These are phyloP conservation scores for Sicyos baderoa DNA, from an alignment of 306 rosid genomes.

Conservation along the genomic window DNA sequence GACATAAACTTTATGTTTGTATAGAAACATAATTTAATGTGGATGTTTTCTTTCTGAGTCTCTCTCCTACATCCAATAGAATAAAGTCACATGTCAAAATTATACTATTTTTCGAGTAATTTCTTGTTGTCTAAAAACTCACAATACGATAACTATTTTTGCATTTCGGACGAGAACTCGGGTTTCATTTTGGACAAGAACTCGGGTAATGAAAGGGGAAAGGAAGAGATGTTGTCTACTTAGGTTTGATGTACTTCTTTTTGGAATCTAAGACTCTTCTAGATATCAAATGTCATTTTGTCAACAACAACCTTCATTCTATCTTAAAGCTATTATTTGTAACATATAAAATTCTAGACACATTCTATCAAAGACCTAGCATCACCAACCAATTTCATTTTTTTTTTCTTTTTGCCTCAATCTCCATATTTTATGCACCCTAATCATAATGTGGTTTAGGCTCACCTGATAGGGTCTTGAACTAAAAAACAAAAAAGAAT, in stretches of 20 bases:
- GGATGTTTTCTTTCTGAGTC: background rate
- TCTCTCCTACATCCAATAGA: background rate
- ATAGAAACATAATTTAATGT: too few relatives aligned
- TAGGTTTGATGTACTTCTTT: background rate
- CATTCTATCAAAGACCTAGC: background rate
- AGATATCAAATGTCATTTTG: constrained; percentile 11
- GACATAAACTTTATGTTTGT: background rate
- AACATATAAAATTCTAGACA: background rate
- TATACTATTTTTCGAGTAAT: too few relatives aligned
- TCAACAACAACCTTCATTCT: constrained; percentile 17
- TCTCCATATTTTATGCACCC: background rate
- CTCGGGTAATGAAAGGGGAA: background rate
- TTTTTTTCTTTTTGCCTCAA: background rate
- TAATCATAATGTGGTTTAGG: background rate
- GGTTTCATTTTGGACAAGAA: too few relatives aligned
- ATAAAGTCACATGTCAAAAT: background rate
- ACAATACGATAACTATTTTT: background rate
- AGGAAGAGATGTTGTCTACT: background rate
- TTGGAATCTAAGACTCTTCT: constrained; percentile 14
- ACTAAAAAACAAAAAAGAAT: constrained; percentile 9
- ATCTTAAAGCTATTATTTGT: background rate
- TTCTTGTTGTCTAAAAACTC: background rate
- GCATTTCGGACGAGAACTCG: too few relatives aligned
- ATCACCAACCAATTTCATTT: constrained; percentile 12
- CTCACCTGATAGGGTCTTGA: background rate